A percentile compares a stretch with the other conserved stretches of the same genome.
Conservation (phyloP, 257 asterid species). For the Solanum phureja region DNA sequence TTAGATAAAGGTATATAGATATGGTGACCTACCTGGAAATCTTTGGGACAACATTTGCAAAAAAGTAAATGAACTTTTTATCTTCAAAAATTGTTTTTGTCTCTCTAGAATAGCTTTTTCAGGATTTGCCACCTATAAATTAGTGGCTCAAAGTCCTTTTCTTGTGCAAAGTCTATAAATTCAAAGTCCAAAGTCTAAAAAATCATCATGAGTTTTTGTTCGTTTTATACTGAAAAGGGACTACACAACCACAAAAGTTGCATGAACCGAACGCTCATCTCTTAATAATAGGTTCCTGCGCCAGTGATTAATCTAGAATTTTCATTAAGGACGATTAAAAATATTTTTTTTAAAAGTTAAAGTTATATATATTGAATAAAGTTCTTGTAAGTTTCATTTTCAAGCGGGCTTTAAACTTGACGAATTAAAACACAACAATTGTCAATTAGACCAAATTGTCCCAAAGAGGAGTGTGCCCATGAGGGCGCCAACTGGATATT, state of each 20-base stretch:
- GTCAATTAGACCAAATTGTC: too few species aligned
- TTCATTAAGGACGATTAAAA: fast-evolving
- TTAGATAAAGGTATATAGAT: background rate
- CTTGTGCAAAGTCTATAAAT: slow-evolving; percentile 10
- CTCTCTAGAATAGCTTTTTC: slow-evolving; percentile 5
- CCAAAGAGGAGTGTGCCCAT: background rate
- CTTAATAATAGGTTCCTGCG: background rate
- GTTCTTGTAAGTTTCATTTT: background rate
- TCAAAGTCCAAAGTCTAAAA: slow-evolving; percentile 17
- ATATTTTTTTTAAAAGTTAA: background rate
- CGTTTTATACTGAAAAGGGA: slow-evolving; percentile 8
- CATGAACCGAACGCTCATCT: slow-evolving; percentile 5
- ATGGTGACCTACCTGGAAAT: slow-evolving; percentile 13
- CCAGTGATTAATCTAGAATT: background rate
- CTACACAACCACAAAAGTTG: slow-evolving; percentile 4
- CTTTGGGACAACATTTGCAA: slow-evolving; percentile 19
- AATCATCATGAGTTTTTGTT: slow-evolving; percentile 16
- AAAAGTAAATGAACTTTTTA: slow-evolving; percentile 23
- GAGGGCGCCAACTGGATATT: background rate
- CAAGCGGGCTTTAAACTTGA: background rate
- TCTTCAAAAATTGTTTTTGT: background rate
- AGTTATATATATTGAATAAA: background rate
- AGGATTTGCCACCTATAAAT: slow-evolving; percentile 30
- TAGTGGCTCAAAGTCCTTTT: slow-evolving; percentile 7
- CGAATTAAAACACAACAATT: background rate